phyloP scores from a whole-genome alignment of 2,329 filamentous ascomycete species.

The Basipetospora sp. region DNA sequence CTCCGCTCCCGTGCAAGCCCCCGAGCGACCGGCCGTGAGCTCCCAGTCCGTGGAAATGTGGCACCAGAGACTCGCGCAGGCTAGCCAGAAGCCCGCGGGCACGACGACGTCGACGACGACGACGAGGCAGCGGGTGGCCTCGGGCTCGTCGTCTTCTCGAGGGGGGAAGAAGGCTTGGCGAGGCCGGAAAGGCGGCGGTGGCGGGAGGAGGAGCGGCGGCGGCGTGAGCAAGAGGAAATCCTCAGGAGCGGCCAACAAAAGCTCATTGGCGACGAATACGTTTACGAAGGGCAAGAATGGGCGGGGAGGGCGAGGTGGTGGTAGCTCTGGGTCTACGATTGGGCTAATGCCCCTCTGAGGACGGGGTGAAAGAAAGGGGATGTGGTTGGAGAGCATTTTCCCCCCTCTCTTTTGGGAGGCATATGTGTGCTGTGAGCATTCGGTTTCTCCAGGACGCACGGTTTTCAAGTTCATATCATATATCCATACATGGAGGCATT shows the following conservation, averaged over 20 bases:
- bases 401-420: background rate
- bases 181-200: slow-evolving; percentile 4
- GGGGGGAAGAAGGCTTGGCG: slow-evolving; percentile 11
- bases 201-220: slow-evolving; percentile 14
- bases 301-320: slow-evolving; percentile 3
- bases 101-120: slow-evolving; percentile 11
- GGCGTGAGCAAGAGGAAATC: background rate
- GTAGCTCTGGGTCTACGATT: slow-evolving; percentile 16
- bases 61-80: slow-evolving; percentile 15
- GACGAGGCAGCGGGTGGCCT: slow-evolving; percentile 15
- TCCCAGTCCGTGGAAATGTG: slow-evolving; percentile 13
- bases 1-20: slow-evolving; percentile 19
- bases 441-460: no score
- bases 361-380: background rate
- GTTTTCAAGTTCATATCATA: no score
- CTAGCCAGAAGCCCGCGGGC: background rate
- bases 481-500: no score
- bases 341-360: slow-evolving; percentile 23
- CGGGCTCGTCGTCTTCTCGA: slow-evolving; percentile 11
- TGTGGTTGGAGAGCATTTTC: no score
- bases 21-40: slow-evolving; percentile 19
- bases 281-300: slow-evolving; percentile 8
- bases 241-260: slow-evolving; percentile 15
- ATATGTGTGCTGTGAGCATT: background rate
- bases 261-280: slow-evolving; percentile 3